phyloP scores from a whole-genome alignment of 1,284 basidiomycete genomes.

The Moniliella sp. region DNA sequence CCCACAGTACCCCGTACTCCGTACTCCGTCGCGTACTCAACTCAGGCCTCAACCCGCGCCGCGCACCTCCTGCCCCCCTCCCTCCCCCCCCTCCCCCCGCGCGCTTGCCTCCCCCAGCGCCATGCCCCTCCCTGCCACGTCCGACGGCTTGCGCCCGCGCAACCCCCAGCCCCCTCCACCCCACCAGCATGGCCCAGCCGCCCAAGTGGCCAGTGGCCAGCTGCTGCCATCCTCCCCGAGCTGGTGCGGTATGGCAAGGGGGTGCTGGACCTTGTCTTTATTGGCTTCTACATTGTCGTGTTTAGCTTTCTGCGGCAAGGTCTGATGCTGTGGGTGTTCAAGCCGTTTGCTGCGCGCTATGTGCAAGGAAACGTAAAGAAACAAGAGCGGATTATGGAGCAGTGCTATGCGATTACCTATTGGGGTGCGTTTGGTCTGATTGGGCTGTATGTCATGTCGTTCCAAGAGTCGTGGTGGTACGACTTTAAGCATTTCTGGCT shows the following conservation, averaged over 20 bases:
- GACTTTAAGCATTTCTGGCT: constrained; percentile 30
- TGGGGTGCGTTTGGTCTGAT: constrained; percentile 21
- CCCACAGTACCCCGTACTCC: too few species aligned
- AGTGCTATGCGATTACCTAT: constrained; percentile 27
- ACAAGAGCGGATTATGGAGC: constrained; percentile 23
- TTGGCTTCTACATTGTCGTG: constrained; percentile 68
- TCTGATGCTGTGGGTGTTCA: constrained; percentile 49
- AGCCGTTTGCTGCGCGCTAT: constrained; percentile 44
- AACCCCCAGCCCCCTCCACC: too few species aligned
- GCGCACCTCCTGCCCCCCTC: too few species aligned
- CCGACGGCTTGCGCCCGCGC: too few species aligned
- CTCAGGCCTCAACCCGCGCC: too few species aligned
- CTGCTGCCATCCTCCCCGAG: too few species aligned
- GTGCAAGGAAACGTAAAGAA: constrained; percentile 23
- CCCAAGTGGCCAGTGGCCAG: too few species aligned
- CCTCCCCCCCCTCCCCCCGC: too few species aligned
- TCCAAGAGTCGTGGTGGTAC: constrained; percentile 79
- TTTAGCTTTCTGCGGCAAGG: constrained; percentile 74
- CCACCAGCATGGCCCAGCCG: too few species aligned
- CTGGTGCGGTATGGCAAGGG: constrained; percentile 23
- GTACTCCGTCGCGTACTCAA: too few species aligned
- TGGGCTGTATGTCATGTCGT: constrained; percentile 52
- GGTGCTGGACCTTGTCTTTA: constrained; percentile 50
- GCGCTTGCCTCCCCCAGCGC: too few species aligned
- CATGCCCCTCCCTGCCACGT: too few species aligned